Percentiles rank a stretch among this genome's conserved stretches.
Evolutionary conservation across 2,329 filamentous ascomycete species (phyloP).

Genomic region (Sporothrix phasma): DNA sequence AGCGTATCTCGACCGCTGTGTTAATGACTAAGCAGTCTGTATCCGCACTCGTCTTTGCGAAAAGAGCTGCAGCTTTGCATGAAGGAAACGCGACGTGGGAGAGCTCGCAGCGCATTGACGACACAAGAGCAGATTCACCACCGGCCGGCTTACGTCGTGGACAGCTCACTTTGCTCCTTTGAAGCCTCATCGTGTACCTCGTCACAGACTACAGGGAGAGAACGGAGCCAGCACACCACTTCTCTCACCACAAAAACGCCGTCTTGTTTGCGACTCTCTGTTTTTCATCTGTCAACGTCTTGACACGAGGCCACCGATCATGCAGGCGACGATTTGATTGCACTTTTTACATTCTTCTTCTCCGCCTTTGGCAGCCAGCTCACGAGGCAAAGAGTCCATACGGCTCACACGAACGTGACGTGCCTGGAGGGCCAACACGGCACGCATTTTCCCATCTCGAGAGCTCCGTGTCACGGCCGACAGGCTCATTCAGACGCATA

Average conservation of each 20-base stretch:
- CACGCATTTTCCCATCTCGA: not conserved
- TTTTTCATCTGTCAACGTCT: not conserved
- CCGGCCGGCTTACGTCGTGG: no score
- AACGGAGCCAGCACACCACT: not conserved
- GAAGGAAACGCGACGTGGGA: not conserved
- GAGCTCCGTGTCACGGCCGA: not conserved
- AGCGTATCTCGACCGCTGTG: no score
- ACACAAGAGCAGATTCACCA: not conserved
- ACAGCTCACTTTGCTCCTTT: no score
- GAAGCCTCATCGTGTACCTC: no score
- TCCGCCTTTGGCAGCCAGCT: not conserved
- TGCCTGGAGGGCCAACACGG: not conserved
- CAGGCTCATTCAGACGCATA: not conserved
- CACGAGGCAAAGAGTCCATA: no score
- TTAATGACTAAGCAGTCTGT: not conserved
- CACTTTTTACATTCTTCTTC: not conserved
- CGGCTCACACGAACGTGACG: no score
- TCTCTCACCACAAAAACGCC: not conserved
- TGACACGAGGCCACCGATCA: not conserved
- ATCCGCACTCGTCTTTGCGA: not conserved
- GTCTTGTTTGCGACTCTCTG: no score
- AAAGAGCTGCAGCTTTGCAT: not conserved
- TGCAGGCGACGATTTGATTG: not conserved
- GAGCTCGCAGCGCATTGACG: not conserved
- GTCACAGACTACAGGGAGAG: no score